A percentile compares a stretch with the other conserved stretches of the same genome.
These are phyloP conservation scores for Nematodospora anomalae DNA, from an alignment of 1,139 yeast genomes.

Conservation along the genomic window DNA sequence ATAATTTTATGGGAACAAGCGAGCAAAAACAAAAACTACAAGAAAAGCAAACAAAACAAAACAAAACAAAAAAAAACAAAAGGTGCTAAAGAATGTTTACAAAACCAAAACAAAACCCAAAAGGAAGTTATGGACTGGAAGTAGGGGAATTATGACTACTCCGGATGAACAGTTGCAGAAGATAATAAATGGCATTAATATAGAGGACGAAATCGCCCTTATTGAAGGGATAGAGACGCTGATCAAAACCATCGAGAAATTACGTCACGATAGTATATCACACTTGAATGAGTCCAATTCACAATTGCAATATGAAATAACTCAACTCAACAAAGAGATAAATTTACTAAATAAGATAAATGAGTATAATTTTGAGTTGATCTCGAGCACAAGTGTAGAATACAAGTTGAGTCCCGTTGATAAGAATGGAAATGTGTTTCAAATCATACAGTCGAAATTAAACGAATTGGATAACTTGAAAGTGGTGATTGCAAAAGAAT, in stretches of 20 bases:
- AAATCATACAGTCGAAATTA: slow-evolving; percentile 29
- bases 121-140: background rate
- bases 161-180: slow-evolving; percentile 6
- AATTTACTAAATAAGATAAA: slow-evolving; percentile 22
- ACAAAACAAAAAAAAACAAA: background rate
- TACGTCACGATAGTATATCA: slow-evolving; percentile 27
- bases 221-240: slow-evolving; percentile 49
- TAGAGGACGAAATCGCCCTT: slow-evolving; percentile 52
- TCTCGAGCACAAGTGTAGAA: slow-evolving; percentile 7
- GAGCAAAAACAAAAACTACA: too few species aligned
- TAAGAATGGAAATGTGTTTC: slow-evolving; percentile 25
- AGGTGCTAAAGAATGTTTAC: background rate
- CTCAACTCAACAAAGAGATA: slow-evolving; percentile 25
- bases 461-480: slow-evolving; percentile 48
- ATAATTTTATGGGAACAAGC: background rate
- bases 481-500: slow-evolving; percentile 54
- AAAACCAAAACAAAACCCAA: background rate
- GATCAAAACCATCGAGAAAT: slow-evolving; percentile 27
- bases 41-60: background rate
- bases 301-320: slow-evolving; percentile 21
- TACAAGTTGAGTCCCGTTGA: slow-evolving; percentile 8
- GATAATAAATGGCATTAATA: slow-evolving; percentile 45
- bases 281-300: slow-evolving; percentile 21
- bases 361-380: slow-evolving; percentile 17
- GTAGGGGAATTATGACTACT: background rate